phyloP scores from a whole-genome alignment of 768 basidiomycete genomes.

The Lactarius indigo region DNA sequence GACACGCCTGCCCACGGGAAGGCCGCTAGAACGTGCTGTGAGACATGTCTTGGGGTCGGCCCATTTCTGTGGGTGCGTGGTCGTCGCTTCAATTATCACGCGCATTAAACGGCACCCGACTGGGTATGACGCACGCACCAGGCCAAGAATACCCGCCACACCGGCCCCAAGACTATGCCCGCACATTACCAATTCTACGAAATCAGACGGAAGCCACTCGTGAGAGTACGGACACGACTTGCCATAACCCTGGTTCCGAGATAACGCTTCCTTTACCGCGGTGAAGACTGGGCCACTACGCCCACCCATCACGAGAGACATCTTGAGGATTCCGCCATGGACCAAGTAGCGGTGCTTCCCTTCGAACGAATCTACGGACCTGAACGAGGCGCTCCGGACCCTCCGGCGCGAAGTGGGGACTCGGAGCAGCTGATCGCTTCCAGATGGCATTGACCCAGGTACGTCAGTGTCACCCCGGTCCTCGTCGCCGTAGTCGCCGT shows the following conservation, averaged over 20 bases:
- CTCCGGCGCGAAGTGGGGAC: not conserved
- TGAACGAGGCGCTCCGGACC: conserved; percentile 22
- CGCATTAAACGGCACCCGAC: conserved; percentile 9
- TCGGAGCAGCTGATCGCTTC: not conserved
- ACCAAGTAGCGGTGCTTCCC: conserved; percentile 49
- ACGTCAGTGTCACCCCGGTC: not conserved
- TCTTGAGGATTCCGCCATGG: conserved; percentile 76
- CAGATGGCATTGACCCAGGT: conserved; percentile 2
- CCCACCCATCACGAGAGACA: conserved; percentile 77
- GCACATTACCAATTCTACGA: conserved; percentile 64
- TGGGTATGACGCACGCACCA: conserved; percentile 48
- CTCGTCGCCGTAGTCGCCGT: conserved; percentile 31
- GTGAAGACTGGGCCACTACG: conserved; percentile 73
- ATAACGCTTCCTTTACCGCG: conserved; percentile 67
- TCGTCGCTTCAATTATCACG: not conserved
- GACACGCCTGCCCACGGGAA: conserved; percentile 62
- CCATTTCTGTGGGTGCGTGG: conserved; percentile 59
- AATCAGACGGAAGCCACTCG: not conserved
- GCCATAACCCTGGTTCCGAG: conserved; percentile 71
- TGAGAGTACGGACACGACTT: conserved; percentile 28
- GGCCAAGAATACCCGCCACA: conserved; percentile 67
- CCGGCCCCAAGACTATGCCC: conserved; percentile 86
- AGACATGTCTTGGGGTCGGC: conserved; percentile 76
- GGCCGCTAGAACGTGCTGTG: conserved; percentile 61
- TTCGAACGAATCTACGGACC: conserved; percentile 23